phyloP scores from a whole-genome alignment of 306 rosid species.

The Luffa aegyptiaca region DNA sequence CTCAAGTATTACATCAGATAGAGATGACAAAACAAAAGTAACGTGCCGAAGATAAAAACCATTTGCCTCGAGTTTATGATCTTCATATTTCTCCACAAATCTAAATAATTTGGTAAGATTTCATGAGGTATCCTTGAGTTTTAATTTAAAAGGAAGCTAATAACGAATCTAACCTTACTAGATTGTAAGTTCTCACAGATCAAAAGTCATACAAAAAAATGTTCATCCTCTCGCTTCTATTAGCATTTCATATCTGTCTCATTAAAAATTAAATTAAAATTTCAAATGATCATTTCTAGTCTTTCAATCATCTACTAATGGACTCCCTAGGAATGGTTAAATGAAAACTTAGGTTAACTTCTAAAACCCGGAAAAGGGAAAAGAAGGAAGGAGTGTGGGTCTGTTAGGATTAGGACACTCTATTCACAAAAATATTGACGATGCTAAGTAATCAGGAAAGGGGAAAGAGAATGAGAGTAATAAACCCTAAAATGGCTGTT shows the following conservation, averaged over 20 bases:
- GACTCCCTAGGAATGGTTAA: background rate
- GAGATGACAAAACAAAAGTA: background rate
- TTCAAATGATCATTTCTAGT: background rate
- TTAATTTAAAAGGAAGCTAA: background rate
- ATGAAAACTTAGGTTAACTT: background rate
- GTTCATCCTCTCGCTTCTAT: background rate
- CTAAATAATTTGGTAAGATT: background rate
- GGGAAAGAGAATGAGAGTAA: background rate
- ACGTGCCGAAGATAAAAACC: background rate
- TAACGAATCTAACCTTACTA: background rate
- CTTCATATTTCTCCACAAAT: background rate
- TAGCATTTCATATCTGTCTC: background rate
- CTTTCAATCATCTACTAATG: background rate
- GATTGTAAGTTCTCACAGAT: background rate
- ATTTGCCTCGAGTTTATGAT: background rate
- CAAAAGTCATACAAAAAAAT: background rate
- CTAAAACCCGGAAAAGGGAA: background rate
- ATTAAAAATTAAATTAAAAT: background rate
- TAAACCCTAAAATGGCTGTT: constrained; percentile 1
- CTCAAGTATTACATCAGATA: background rate
- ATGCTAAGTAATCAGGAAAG: background rate
- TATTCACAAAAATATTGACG: background rate
- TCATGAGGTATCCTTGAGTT: background rate
- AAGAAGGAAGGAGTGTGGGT: background rate
- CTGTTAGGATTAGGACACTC: background rate